Evolutionary conservation across 2,329 filamentous ascomycete species (phyloP).

Genomic region (Pseudogymnoascus sp.): DNA sequence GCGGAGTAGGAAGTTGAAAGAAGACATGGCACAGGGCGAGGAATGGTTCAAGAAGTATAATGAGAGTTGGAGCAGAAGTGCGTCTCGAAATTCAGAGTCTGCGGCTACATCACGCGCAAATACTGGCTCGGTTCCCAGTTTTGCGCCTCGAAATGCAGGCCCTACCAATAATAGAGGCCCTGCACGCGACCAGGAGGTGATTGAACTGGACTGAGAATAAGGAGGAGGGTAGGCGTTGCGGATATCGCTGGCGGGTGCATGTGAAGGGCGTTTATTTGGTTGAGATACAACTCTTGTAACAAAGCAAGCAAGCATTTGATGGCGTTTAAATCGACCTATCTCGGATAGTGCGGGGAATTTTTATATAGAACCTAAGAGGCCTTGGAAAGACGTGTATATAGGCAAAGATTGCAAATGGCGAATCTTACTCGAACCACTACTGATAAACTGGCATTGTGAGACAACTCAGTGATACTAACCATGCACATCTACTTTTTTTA

Average conservation of each 20-base stretch:
- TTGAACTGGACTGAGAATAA: conserved; percentile 1
- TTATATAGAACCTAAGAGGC: background rate
- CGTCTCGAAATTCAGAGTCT: conserved; percentile 1
- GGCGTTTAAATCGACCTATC: conserved; percentile 6
- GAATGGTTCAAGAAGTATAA: conserved; percentile 25
- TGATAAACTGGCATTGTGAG: background rate
- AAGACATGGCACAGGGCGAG: conserved; percentile 30
- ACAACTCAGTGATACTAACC: background rate
- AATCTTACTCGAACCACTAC: background rate
- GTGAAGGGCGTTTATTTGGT: background rate
- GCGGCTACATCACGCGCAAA: conserved; percentile 2
- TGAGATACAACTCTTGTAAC: conserved; percentile 5
- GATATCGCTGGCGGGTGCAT: background rate
- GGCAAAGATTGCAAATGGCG: background rate
- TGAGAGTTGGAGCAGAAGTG: conserved; percentile 14
- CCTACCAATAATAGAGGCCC: background rate
- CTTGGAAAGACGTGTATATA: conserved; percentile 1
- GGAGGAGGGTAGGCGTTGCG: background rate
- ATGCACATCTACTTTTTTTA: background rate
- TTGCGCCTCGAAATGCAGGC: background rate
- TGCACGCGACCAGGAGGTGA: background rate
- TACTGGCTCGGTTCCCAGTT: background rate
- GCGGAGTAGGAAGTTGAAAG: conserved; percentile 26
- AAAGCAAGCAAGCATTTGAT: conserved; percentile 9
- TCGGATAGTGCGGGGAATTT: background rate